Base-by-base conservation (phyloP, 2,329 filamentous ascomycete genomes). In the Botrytis deweyae region DNA sequence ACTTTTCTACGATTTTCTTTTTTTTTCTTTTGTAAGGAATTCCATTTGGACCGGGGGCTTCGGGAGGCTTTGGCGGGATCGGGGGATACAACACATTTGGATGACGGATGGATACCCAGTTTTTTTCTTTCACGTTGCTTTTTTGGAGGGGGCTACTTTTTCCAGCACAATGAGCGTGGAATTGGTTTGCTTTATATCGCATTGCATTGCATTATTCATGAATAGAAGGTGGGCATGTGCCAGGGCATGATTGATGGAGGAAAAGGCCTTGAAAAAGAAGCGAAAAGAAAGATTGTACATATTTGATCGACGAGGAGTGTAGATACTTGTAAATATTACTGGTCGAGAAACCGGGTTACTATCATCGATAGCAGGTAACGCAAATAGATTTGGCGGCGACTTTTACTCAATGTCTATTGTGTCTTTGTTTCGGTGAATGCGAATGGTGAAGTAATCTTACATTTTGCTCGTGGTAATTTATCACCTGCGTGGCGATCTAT, bases 21-120 rank as follows among this genome's bases (percentile, higher is more conserved):
- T 42, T 69, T 42, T 69, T 68, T 55, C 25, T 58, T 40, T 68
- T 42, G 25, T 42, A 29, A 40, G 33, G 16, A 18, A 69, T 44
- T 58, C 29, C 49, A 44, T 58, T 66, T 69, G 49, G 36, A 44
- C 58, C 22, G 18, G 38, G 20, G 33, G 46, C 5, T 29, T 55
- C n/a, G 16, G 66, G 66, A 5, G 49, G 36, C 18, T 36, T 36
- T 20, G 9, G 65, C 9, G 36, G 25, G 25, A 33, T 58, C 12
- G n/a, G 49, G 49, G 46, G 40, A 65, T 33, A 69, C 49, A 58
- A 42, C 42, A 55, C 36, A 58, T 58, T 69, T 69, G 66, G 62
- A 64, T 64, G 66, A 68, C 40, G 66, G 49, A 68, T 58, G 66
- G 66, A 69, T 69, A 69, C 66, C 66, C 66, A n/a, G 36, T 33